Base-by-base conservation (phyloP, 129 eudicot genomes). In the Flaveria bidentis region DNA sequence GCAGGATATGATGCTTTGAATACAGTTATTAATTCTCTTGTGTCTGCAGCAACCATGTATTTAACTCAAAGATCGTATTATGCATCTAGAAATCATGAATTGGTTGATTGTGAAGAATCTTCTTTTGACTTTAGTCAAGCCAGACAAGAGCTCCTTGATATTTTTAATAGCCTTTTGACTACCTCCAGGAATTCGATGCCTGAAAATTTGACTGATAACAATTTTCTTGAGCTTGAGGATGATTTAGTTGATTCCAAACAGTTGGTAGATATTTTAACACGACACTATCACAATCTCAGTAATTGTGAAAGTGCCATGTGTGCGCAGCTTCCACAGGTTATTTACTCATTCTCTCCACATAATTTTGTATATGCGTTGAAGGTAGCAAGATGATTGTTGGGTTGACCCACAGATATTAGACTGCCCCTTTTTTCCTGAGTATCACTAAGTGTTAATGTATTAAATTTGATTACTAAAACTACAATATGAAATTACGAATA, bases 271-370 rank as follows among this genome's bases (percentile, higher is more conserved):
- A 70, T 71, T 62, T 80, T 95, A 55, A 26, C 68, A 25, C 78
- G 58, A 46, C 84, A 69, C 73, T 90, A 85, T 75, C 82, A 81
- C 41, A 46, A 82, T 65, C 51, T 63, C 68, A 65, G 53, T 55
- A 52, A 72, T 33, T 14, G 52, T 73, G 82, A 80, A 55, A 67
- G 74, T 80, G 77, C 57, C 42, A 77, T 85, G 51, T 80, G 82
- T 73, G 86, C 85, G 47, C 88, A 81, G 76, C 82, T 89, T 76
- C 86, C 96, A 78, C 83, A 84, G 98, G 98, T 90, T 76, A 66
- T 33, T 78, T 55, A 12, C 15, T 25, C 17, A 17, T 36, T 63
- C 17, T 33, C 76, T 73, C 22, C 33, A 22, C 50, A 6, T 44
- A 2, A 13, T 39, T 73, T 52, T 52, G 18, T 51, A 28, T 50